Evolutionary conservation across 179 eudicot species (phyloP), one percentile per base, ranked within the genome.

Genomic region (Gypsophila paniculata): DNA sequence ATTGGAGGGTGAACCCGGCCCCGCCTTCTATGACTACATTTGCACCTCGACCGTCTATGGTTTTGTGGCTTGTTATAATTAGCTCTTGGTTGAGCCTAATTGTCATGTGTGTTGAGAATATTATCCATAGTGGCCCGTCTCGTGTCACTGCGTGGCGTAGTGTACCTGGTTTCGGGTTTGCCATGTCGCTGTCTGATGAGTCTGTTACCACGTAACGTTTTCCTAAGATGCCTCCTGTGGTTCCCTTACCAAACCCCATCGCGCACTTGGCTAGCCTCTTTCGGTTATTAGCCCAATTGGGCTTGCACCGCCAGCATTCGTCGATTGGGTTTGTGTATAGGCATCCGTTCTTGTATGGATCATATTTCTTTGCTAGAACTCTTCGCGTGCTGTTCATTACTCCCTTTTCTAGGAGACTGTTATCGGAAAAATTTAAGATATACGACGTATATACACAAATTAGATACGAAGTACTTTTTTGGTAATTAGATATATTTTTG

Each of bases 131-230:
- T 2, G 87, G 87, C 65, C 48, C 78, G 0, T 46, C 61, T 6
- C 80, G 87, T 38, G 81, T 86, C n/a, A 86, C 87, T 23, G 85
- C 87, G 53, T 81, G 75, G 5, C 89, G 77, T 14, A 86, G 79
- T 22, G 89, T 84, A 39, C 89, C 87, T 15, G 80, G 87, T 57
- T 72, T 82, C 2, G 89, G 89, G 79, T 84, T 78, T 4, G 76
- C 72, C 79, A 80, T 75, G 64, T 86, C 87, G 3, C 76, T 42
- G 62, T 86, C 87, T 0, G 87, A 77, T 6, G 80, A 36, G 75
- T 79, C 82, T 0, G 51, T 78, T 14, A 86, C 87, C 10, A 78
- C 72, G 22, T 86, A 86, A 48, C 32, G 53, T 10, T 26, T 44
- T 7, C 89, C 89, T 0, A 26, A 76, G 32, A 76, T 84, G 1